Percentiles rank a stretch among this genome's conserved stretches.
Evolutionary conservation across 768 basidiomycete species (phyloP).

Genomic region (Rhizopogon sp.): DNA sequence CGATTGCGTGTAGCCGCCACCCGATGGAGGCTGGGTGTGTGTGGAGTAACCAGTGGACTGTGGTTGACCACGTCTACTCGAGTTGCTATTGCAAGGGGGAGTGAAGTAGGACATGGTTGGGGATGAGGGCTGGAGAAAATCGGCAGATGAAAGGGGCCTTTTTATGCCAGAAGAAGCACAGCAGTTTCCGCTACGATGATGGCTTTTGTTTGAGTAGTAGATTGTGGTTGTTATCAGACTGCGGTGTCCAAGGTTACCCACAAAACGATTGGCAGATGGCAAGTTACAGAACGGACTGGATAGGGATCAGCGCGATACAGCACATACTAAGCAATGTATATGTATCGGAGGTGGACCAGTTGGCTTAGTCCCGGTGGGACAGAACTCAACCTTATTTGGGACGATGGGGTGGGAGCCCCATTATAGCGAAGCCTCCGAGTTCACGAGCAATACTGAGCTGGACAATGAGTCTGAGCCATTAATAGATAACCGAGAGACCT

Average conservation of each 20-base stretch:
- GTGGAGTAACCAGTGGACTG: neutral
- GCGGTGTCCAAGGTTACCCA: conserved; percentile 2
- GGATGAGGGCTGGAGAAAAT: neutral
- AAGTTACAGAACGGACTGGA: neutral
- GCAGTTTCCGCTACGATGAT: neutral
- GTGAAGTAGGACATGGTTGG: neutral
- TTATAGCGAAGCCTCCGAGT: neutral
- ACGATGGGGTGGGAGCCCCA: neutral
- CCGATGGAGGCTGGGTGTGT: neutral
- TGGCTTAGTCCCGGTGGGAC: neutral
- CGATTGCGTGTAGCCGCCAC: neutral
- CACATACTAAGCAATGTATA: neutral
- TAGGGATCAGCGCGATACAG: neutral
- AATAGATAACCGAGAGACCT: neutral
- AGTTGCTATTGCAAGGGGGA: neutral
- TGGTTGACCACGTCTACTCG: neutral
- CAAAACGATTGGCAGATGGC: neutral
- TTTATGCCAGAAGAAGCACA: neutral
- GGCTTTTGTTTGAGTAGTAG: neutral
- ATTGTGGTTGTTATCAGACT: neutral
- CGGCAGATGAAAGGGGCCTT: neutral
- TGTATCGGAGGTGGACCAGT: neutral
- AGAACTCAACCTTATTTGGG: conserved; percentile 1
- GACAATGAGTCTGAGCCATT: neutral
- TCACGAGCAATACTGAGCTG: neutral